These are phyloP conservation scores for Mycena galericulata DNA, from an alignment of 768 basidiomycete species.

Conservation along the genomic window DNA sequence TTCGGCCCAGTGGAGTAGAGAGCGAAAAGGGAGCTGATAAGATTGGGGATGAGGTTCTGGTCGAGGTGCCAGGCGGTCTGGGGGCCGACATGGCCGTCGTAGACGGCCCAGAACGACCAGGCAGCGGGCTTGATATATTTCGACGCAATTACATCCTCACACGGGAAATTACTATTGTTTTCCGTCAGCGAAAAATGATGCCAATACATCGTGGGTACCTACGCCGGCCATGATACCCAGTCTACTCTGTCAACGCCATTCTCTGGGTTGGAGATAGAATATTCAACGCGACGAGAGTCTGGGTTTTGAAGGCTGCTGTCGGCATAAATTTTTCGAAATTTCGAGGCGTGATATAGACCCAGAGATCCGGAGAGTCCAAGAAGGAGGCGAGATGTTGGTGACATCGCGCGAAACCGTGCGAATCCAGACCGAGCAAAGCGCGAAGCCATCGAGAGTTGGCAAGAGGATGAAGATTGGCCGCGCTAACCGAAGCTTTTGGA, in stretches of 20 bases:
- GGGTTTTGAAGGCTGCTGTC: neutral
- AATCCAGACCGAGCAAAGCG: conserved; percentile 17
- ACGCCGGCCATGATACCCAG: conserved; percentile 16
- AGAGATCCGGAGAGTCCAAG: conserved; percentile 19
- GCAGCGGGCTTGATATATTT: neutral
- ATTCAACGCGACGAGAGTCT: neutral
- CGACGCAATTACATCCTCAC: conserved; percentile 20
- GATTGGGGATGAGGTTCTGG: conserved; percentile 8
- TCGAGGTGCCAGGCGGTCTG: conserved; percentile 26
- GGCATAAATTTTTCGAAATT: conserved; percentile 4
- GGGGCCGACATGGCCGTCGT: conserved; percentile 32
- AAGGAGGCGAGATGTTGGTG: neutral
- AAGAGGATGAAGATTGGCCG: too few relatives aligned
- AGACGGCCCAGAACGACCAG: conserved; percentile 34
- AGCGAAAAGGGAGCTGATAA: neutral
- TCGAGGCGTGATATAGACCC: conserved; percentile 16
- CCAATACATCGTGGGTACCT: neutral
- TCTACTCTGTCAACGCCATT: conserved; percentile 15
- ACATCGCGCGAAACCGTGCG: neutral
- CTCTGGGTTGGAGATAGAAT: neutral
- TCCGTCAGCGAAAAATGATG: neutral
- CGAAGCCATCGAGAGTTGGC: conserved; percentile 16
- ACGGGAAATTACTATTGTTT: conserved; percentile 20
- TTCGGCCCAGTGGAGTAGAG: conserved; percentile 19
- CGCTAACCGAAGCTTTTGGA: too few relatives aligned